Evolutionary conservation across 148 eudicot species (phyloP).

Genomic region (Euryodendron excelsum): DNA sequence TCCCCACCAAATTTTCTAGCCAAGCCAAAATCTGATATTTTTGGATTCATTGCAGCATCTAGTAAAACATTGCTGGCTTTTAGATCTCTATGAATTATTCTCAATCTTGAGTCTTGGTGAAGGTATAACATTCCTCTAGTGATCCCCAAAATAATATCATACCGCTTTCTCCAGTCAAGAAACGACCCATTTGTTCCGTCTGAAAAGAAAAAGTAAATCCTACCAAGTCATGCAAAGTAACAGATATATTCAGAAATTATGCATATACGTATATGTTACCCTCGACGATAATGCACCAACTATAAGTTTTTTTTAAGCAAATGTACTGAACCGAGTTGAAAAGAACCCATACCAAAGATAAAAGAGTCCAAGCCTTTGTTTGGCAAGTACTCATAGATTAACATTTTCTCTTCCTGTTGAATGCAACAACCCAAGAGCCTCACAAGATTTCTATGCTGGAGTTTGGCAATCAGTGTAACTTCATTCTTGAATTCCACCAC

Average conservation of each 20-base stretch:
- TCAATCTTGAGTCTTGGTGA: slow-evolving; percentile 59
- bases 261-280: background rate
- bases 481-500: slow-evolving; percentile 61
- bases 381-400: slow-evolving; percentile 54
- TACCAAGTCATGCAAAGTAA: too few species aligned
- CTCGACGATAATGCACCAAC: background rate
- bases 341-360: slow-evolving; percentile 39
- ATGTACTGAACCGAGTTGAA: too few species aligned
- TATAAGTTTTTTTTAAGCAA: too few species aligned
- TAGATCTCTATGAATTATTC: slow-evolving; percentile 65
- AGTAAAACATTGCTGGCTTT: slow-evolving; percentile 57
- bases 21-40: slow-evolving; percentile 63
- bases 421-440: slow-evolving; percentile 52
- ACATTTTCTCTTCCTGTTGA: slow-evolving; percentile 46
- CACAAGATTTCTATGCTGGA: slow-evolving; percentile 61
- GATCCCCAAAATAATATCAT: slow-evolving; percentile 47
- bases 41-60: slow-evolving; percentile 51
- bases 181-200: slow-evolving; percentile 36
- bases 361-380: slow-evolving; percentile 54
- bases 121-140: slow-evolving; percentile 65
- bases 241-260: background rate
- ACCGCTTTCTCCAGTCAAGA: slow-evolving; percentile 47
- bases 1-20: slow-evolving; percentile 51
- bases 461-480: slow-evolving; percentile 50
- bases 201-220: slow-evolving; percentile 13